Evolutionary conservation across 1,139 yeast species (phyloP).

Genomic region (Pichia sp.): DNA sequence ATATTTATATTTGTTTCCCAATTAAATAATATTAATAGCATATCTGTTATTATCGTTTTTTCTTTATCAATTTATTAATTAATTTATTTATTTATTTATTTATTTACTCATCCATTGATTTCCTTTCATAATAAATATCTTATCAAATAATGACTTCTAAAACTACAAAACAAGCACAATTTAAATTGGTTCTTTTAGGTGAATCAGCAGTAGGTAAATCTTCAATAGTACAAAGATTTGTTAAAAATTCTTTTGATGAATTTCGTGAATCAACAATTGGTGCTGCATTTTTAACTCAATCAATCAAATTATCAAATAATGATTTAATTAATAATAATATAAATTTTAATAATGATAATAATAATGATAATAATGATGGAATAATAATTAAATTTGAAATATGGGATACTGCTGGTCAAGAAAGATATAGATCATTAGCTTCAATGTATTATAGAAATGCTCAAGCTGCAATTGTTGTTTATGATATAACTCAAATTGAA

Average conservation of each 20-base stretch:
- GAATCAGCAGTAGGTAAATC: constrained; percentile 97
- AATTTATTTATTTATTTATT: no score
- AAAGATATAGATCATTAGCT: constrained; percentile 71
- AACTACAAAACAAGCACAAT: constrained; percentile 44
- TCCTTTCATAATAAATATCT: no score
- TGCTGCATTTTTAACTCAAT: constrained; percentile 93
- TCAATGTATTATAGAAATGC: constrained; percentile 86
- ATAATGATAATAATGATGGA: not conserved
- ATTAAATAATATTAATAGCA: no score
- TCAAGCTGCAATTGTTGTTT: constrained; percentile 76
- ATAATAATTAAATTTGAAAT: constrained; percentile 54
- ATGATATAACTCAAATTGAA: constrained; percentile 58
- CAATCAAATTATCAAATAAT: constrained; percentile 44
- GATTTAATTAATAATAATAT: not conserved
- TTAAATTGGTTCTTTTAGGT: constrained; percentile 65
- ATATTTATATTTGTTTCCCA: no score
- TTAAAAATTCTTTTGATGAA: constrained; percentile 90
- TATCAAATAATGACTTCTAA: not conserved
- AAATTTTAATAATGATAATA: not conserved
- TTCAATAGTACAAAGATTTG: constrained; percentile 88
- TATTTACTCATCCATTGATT: no score
- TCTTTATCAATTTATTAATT: no score
- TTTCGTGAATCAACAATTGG: constrained; percentile 94
- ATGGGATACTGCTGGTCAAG: constrained; percentile 91
- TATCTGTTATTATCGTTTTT: no score